These are phyloP conservation scores for Phytophthora cactorum DNA, from an alignment of 352 stramenopile species.

Conservation along the genomic window DNA sequence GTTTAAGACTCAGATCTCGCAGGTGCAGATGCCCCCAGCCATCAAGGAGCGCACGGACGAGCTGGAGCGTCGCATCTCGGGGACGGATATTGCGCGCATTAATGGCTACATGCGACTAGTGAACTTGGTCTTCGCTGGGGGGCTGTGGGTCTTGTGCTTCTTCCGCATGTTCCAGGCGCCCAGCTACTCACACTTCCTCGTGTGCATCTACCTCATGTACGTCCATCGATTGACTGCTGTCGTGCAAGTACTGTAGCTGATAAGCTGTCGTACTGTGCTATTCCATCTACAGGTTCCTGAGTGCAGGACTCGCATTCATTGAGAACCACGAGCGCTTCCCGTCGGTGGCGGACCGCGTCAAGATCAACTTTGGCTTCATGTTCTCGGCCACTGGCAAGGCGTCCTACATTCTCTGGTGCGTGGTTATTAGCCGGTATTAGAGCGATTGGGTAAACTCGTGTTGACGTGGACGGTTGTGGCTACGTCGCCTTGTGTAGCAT, in stretches of 20 bases:
- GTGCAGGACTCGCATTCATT: constrained; percentile 73
- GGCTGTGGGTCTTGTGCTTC: constrained; percentile 77
- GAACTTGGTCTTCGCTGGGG: constrained; percentile 68
- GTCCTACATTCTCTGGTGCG: constrained; percentile 83
- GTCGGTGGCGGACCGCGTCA: constrained; percentile 76
- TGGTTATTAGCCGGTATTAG: constrained; percentile 5
- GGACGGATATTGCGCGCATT: constrained; percentile 84
- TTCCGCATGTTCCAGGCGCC: constrained; percentile 78
- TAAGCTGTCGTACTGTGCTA: background rate
- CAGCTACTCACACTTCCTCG: constrained; percentile 87
- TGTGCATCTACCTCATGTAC: constrained; percentile 88
- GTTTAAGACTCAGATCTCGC: constrained; percentile 46
- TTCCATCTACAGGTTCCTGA: constrained; percentile 51
- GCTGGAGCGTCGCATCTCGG: constrained; percentile 69
- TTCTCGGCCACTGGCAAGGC: constrained; percentile 86
- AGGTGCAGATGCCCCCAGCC: constrained; percentile 66
- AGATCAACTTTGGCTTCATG: constrained; percentile 91
- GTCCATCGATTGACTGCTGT: background rate
- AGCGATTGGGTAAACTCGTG: background rate
- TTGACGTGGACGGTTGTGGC: constrained; percentile 10
- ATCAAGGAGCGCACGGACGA: constrained; percentile 79
- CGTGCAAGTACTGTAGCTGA: background rate
- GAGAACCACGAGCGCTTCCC: constrained; percentile 89
- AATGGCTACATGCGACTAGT: constrained; percentile 88
- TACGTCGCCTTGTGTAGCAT: constrained; percentile 47